Base-by-base conservation (phyloP, 148 eudicot genomes). In the Spergularia bocconei region DNA sequence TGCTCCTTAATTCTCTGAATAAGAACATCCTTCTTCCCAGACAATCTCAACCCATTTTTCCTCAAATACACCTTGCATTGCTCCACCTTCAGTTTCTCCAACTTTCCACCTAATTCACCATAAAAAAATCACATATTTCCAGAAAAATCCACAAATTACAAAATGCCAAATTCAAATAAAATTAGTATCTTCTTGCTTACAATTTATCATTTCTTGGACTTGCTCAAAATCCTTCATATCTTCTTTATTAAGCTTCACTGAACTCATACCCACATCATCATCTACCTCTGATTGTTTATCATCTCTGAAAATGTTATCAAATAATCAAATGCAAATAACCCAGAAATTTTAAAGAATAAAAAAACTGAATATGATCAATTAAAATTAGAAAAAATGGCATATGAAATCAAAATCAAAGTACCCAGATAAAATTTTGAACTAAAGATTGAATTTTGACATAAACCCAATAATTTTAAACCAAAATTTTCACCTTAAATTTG, bases 51-150 rank as follows among this genome's bases (percentile, higher is more conserved):
- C 52, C 91, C 91, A 81, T 92, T 81, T 75, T 85, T 87, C 82
- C 92, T 90, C 82, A 92, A 75, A 78, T 92, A 92, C 59, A 92
- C 75, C 82, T 92, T 92, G 78, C 94, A 92, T 74, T 92, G 91
- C 8, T 90, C 97, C 75, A 92, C 89, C 79, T 92, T 92, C 76
- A 92, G 80, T 80, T 82, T 88, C 79, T 87, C 90, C 7, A 90
- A 80, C 63, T 83, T 76, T 51, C 96, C 92, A 79, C 62, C 96
- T 90, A 82, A 44, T 6, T 71, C 72, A 70, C 48, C 79, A 75
- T 20, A 15, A 52, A 52, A 74, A 73, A 20, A 56, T 25, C 33
- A 36, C 17, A 47, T 59, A 21, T 19, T 20, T 67, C 11, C 4
- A 19, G 23, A 44, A 17, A n/a, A 15, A 20, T 29, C 12, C 48